Evolutionary conservation across 2,329 filamentous ascomycete species (phyloP).

Genomic region (Colletotrichum karsti): DNA sequence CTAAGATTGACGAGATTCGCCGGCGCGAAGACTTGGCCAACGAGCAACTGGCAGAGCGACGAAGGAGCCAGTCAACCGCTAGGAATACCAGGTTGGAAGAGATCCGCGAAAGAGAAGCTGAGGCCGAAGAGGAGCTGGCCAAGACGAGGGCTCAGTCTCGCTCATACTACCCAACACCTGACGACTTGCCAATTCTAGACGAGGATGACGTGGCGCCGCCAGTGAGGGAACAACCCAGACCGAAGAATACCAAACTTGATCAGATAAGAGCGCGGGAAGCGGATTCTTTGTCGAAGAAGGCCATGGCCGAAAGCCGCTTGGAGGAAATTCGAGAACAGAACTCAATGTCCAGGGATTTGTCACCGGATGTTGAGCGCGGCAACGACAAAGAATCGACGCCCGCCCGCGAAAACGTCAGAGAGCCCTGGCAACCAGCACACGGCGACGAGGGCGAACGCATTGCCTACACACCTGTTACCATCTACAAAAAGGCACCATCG

Average conservation of each 20-base stretch:
- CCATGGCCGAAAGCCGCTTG: constrained; percentile 57
- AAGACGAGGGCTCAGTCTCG: neutral
- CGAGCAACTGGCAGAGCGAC: constrained; percentile 2
- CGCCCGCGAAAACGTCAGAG: neutral
- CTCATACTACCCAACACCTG: constrained; percentile 36
- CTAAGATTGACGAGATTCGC: constrained; percentile 59
- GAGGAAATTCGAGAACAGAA: constrained; percentile 63
- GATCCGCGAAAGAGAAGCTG: constrained; percentile 51
- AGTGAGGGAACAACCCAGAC: neutral
- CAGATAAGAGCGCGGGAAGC: constrained; percentile 55
- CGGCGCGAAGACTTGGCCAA: constrained; percentile 48
- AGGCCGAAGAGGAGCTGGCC: constrained; percentile 32
- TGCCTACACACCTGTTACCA: constrained; percentile 49
- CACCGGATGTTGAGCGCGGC: constrained; percentile 46
- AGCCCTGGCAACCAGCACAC: neutral
- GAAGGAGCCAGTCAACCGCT: constrained; percentile 17
- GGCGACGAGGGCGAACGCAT: constrained; percentile 41
- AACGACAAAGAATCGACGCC: constrained; percentile 33
- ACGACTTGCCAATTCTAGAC: constrained; percentile 47
- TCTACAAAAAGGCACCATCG: constrained; percentile 39
- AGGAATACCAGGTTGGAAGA: constrained; percentile 55
- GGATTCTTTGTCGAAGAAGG: constrained; percentile 53
- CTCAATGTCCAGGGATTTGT: constrained; percentile 51
- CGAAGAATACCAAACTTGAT: constrained; percentile 56
- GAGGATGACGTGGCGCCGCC: constrained; percentile 29